phyloP scores from a whole-genome alignment of 352 stramenopile genomes.

The Blastocystis sp. region DNA sequence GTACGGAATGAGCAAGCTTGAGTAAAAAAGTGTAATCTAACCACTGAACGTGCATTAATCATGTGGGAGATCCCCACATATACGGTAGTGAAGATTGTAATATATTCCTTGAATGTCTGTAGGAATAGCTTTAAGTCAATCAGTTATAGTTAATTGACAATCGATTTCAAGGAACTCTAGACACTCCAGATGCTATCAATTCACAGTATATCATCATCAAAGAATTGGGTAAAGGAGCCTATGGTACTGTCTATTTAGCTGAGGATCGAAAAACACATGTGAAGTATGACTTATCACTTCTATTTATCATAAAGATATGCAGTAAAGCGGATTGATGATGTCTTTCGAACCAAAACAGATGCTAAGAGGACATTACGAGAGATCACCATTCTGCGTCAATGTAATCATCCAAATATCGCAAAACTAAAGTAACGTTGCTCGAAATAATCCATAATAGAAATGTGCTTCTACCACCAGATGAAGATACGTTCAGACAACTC shows the following conservation, averaged over 20 bases:
- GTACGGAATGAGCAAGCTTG: background rate
- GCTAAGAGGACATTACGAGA: constrained; percentile 58
- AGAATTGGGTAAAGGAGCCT: constrained; percentile 63
- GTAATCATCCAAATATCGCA: constrained; percentile 58
- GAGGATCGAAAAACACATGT: background rate
- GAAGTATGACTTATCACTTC: background rate
- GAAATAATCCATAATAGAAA: background rate
- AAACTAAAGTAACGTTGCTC: background rate
- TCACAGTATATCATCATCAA: constrained; percentile 28
- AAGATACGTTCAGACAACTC: constrained; percentile 34
- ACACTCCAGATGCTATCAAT: constrained; percentile 62
- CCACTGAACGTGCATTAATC: background rate
- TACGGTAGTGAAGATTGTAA: background rate
- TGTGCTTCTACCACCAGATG: constrained; percentile 48
- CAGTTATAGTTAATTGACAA: background rate
- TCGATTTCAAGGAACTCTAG: background rate
- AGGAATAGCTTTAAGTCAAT: background rate
- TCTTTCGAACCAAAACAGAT: constrained; percentile 60
- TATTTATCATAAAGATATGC: background rate
- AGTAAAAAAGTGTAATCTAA: background rate
- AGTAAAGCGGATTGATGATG: constrained; percentile 63
- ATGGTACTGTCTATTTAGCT: constrained; percentile 66
- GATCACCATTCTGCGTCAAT: constrained; percentile 61
- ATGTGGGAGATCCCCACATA: background rate
- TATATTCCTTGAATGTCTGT: constrained; percentile 34